Percentiles rank a stretch among this genome's conserved stretches.
Conservation (phyloP, 768 basidiomycete genomes). For the Lactarius trivialis region DNA sequence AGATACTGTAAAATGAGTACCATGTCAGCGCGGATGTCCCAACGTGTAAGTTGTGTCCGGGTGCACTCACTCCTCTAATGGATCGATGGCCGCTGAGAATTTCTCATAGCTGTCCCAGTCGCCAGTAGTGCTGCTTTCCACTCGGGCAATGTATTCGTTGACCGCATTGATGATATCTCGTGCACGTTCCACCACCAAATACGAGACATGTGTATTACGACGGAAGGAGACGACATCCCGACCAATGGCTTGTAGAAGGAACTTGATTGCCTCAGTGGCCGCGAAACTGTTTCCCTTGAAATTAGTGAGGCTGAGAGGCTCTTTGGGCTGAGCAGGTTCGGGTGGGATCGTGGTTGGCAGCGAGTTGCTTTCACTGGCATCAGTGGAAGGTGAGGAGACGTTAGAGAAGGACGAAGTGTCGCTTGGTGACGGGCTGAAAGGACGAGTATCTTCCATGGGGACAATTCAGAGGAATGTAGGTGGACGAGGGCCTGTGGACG, state of each 20-base stretch:
- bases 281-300: not conserved
- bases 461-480: not conserved
- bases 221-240: slow-evolving; percentile 17
- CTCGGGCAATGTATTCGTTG: slow-evolving; percentile 16
- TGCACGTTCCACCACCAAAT: slow-evolving; percentile 19
- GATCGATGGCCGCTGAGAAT: slow-evolving; percentile 22
- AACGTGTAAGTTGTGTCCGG: not conserved
- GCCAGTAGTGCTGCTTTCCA: not conserved
- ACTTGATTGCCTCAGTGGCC: slow-evolving; percentile 22
- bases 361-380: not conserved
- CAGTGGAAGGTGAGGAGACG: not conserved
- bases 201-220: slow-evolving; percentile 23
- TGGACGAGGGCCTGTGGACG: not conserved
- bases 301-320: slow-evolving; percentile 1
- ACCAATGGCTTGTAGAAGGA: slow-evolving; percentile 17
- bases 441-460: not conserved
- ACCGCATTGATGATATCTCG: slow-evolving; percentile 20
- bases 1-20: not conserved
- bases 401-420: not conserved
- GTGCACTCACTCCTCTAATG: slow-evolving; percentile 20
- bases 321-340: not conserved
- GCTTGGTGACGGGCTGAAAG: not conserved
- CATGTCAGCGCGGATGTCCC: not conserved
- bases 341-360: not conserved
- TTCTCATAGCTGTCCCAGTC: slow-evolving; percentile 23